Evolutionary conservation across 2,329 filamentous ascomycete species (phyloP).

Genomic region (Aspergillus sp.): DNA sequence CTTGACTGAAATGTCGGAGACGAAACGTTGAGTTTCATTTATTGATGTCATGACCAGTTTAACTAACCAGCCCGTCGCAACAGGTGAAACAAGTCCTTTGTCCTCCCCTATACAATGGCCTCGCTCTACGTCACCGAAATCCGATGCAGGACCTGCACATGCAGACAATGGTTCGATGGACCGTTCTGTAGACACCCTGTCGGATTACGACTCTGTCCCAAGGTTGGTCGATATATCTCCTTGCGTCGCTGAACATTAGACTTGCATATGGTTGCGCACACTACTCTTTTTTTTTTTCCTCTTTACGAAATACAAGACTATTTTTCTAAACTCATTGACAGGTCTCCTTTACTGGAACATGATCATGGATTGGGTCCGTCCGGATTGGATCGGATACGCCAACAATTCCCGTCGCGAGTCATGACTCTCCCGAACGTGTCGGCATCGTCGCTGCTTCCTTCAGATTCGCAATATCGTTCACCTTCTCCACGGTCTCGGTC

Average conservation of each 20-base stretch:
- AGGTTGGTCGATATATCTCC: constrained; percentile 50
- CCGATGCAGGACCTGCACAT: constrained; percentile 37
- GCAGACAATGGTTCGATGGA: constrained; percentile 53
- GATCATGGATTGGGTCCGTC: constrained; percentile 79
- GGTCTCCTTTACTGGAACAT: constrained; percentile 78
- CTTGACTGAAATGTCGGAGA: too few species aligned
- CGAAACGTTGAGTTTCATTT: too few species aligned
- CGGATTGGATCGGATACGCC: constrained; percentile 86
- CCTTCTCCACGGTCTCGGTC: constrained; percentile 63
- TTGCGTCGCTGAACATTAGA: constrained; percentile 9
- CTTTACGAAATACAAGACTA: constrained; percentile 3
- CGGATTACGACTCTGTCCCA: constrained; percentile 62
- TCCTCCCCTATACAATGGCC: constrained; percentile 29
- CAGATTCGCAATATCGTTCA: constrained; percentile 52
- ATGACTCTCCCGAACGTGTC: constrained; percentile 58
- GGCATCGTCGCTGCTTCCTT: constrained; percentile 54
- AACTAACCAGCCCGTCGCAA: constrained; percentile 1
- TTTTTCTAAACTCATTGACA: constrained; percentile 29
- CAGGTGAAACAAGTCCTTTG: constrained; percentile 34
- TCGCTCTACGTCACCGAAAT: constrained; percentile 29
- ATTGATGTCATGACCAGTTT: too few species aligned
- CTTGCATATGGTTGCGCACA: background rate
- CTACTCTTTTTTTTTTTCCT: background rate
- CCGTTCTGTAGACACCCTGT: constrained; percentile 67
- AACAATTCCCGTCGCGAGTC: constrained; percentile 62